These are phyloP conservation scores for Saccharum officinarum DNA, from an alignment of 176 grass and related monocot genomes.

Conservation along the genomic window DNA sequence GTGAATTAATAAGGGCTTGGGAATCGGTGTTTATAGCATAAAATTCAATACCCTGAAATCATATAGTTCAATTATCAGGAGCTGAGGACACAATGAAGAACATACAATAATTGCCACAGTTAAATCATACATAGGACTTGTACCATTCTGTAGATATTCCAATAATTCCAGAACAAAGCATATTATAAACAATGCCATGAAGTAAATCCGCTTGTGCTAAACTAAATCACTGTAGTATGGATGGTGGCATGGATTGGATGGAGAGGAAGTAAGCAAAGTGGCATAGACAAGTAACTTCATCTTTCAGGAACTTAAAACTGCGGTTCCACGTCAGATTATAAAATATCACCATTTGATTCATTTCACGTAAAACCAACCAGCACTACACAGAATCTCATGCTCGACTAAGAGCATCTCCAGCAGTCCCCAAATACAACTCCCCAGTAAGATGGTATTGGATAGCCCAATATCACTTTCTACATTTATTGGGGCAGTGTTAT, in stretches of 20 bases:
- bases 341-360: not conserved
- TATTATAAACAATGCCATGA: not conserved
- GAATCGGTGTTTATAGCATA: conserved; percentile 95
- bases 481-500: no score
- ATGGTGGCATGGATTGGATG: not conserved
- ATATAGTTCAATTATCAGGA: conserved; percentile 20
- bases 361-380: not conserved
- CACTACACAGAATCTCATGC: not conserved
- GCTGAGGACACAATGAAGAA: not conserved
- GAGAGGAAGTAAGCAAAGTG: not conserved
- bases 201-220: not conserved
- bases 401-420: not conserved
- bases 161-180: not conserved
- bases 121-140: not conserved
- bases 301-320: not conserved
- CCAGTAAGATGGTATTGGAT: no score
- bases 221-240: not conserved
- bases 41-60: conserved; percentile 90
- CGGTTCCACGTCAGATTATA: not conserved
- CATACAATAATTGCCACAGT: not conserved
- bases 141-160: not conserved
- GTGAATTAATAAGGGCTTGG: conserved; percentile 82
- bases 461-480: no score
- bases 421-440: no score
- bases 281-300: not conserved